phyloP scores from a whole-genome alignment of 169 alveolate genomes.

The Eimeria maxima region DNA sequence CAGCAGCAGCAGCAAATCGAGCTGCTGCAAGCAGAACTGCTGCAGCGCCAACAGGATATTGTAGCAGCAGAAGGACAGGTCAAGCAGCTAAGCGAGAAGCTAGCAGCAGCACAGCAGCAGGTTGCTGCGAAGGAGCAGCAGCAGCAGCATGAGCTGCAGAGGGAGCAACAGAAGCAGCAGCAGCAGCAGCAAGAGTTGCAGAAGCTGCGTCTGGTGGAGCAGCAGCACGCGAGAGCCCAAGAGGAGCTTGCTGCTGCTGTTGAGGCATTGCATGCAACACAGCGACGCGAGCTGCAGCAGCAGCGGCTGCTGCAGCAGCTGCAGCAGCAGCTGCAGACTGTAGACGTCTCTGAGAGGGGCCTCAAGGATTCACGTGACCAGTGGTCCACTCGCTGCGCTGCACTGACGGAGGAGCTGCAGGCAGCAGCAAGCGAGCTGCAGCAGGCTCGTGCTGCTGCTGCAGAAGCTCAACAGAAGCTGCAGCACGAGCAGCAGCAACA shows the following conservation, averaged over 20 bases:
- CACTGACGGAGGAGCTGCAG: slow-evolving; percentile 50
- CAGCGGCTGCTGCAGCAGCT: slow-evolving; percentile 79
- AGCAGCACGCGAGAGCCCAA: slow-evolving; percentile 54
- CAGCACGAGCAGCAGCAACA: slow-evolving; percentile 71
- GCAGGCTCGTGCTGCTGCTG: slow-evolving; percentile 73
- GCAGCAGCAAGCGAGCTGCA: slow-evolving; percentile 66
- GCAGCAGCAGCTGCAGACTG: slow-evolving; percentile 78
- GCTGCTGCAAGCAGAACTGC: slow-evolving; percentile 58
- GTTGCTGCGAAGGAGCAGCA: slow-evolving; percentile 29
- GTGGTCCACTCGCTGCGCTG: slow-evolving; percentile 35
- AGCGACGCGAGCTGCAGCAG: slow-evolving; percentile 72
- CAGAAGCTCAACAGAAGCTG: slow-evolving; percentile 51
- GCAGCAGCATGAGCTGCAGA: slow-evolving; percentile 58
- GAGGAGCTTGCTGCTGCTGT: slow-evolving; percentile 73
- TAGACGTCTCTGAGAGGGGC: slow-evolving; percentile 21
- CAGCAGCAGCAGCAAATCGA: slow-evolving; percentile 67
- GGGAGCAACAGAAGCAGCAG: slow-evolving; percentile 60
- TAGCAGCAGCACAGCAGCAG: slow-evolving; percentile 62
- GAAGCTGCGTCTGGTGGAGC: neutral
- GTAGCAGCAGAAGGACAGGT: slow-evolving; percentile 44
- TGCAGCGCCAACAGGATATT: slow-evolving; percentile 51
- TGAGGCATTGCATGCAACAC: slow-evolving; percentile 52
- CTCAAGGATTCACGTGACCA: neutral
- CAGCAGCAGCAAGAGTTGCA: slow-evolving; percentile 76
- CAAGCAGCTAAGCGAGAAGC: slow-evolving; percentile 61